These are phyloP conservation scores for Candida patagonica DNA, from an alignment of 805 yeast species.

Conservation along the genomic window DNA sequence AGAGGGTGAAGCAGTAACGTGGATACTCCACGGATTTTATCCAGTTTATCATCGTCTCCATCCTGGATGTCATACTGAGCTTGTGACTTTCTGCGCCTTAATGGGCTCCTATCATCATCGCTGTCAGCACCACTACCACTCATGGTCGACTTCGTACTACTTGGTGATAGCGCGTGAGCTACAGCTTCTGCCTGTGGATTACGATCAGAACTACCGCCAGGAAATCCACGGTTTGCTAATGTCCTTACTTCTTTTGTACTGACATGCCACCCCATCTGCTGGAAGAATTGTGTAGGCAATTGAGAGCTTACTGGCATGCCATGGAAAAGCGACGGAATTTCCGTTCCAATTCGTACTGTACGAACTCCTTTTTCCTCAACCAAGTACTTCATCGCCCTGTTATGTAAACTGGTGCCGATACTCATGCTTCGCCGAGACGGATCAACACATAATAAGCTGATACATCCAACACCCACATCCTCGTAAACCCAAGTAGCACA, in stretches of 20 bases:
- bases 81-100: too few relatives aligned
- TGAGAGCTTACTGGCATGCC: constrained; percentile 14
- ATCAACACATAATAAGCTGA: constrained; percentile 43
- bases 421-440: constrained; percentile 45
- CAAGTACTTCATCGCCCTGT: constrained; percentile 43
- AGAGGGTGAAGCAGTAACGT: constrained; percentile 35
- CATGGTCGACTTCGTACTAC: too few relatives aligned
- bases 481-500: constrained; percentile 44
- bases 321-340: constrained; percentile 38
- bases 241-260: constrained; percentile 7
- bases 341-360: constrained; percentile 35
- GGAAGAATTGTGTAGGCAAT: constrained; percentile 14
- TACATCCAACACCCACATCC: constrained; percentile 32
- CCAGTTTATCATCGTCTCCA: background rate
- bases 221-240: constrained; percentile 2
- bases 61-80: background rate
- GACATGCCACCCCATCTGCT: constrained; percentile 19
- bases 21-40: constrained; percentile 8
- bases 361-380: constrained; percentile 35
- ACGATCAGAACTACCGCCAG: background rate
- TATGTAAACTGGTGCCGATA: constrained; percentile 45
- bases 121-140: background rate
- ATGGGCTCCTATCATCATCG: too few relatives aligned
- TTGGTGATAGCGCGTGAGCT: background rate
- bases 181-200: background rate